Percentiles rank a stretch among this genome's conserved stretches.
Conservation (phyloP, 2,329 filamentous ascomycete species). For the Parastagonospora avenae region DNA sequence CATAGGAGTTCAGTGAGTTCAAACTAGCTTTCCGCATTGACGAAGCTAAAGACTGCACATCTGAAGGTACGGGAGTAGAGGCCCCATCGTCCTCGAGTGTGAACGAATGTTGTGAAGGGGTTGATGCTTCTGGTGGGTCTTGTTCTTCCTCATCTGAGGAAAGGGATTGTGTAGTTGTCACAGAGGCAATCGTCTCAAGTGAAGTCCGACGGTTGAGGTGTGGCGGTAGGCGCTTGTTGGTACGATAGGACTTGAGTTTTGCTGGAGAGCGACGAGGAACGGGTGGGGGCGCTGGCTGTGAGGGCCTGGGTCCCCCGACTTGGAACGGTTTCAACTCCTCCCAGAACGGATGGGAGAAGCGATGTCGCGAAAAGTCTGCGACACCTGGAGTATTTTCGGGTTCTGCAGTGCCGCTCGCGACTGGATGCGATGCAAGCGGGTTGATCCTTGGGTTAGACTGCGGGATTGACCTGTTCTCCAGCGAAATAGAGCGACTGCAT, state of each 20-base stretch:
- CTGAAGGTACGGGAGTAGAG: slow-evolving; percentile 5
- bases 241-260: slow-evolving; percentile 25
- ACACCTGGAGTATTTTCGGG: slow-evolving; percentile 2
- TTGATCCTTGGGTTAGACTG: slow-evolving; percentile 16
- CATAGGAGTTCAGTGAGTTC: slow-evolving; percentile 12
- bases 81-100: slow-evolving; percentile 12
- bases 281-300: slow-evolving; percentile 12
- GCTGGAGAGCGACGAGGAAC: slow-evolving; percentile 15
- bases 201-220: slow-evolving; percentile 33
- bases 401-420: background rate
- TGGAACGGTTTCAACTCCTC: slow-evolving; percentile 9
- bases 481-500: slow-evolving; percentile 15
- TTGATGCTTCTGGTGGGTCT: slow-evolving; percentile 21
- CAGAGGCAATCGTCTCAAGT: slow-evolving; percentile 40
- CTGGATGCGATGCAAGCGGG: slow-evolving; percentile 24
- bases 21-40: slow-evolving; percentile 11
- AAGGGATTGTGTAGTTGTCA: slow-evolving; percentile 17
- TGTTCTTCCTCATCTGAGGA: slow-evolving; percentile 12
- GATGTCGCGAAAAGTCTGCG: slow-evolving; percentile 10
- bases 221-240: slow-evolving; percentile 26
- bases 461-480: slow-evolving; percentile 2
- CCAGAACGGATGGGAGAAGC: slow-evolving; percentile 27
- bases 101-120: slow-evolving; percentile 18
- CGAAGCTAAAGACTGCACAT: slow-evolving; percentile 1
- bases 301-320: background rate